Evolutionary conservation across 352 stramenopile species (phyloP).

Genomic region (Globisporangium cystogenes): DNA sequence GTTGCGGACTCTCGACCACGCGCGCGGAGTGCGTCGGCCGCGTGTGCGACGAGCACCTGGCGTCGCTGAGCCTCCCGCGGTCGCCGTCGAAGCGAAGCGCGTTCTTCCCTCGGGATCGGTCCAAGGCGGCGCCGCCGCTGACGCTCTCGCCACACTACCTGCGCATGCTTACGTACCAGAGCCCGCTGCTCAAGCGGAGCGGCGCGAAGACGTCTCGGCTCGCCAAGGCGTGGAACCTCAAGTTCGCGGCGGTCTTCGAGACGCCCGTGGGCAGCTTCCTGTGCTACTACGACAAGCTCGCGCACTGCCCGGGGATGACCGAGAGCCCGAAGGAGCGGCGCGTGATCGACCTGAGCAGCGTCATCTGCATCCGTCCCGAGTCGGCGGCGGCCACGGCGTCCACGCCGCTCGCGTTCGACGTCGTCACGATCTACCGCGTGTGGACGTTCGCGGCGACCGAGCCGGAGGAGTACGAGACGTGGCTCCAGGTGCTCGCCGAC

Average conservation of each 20-base stretch:
- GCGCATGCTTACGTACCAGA: constrained; percentile 54
- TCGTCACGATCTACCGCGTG: constrained; percentile 68
- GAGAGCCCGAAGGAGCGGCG: constrained; percentile 47
- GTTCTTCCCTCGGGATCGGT: constrained; percentile 22
- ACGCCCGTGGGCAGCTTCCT: constrained; percentile 59
- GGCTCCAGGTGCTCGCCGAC: constrained; percentile 49
- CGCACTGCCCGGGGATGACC: constrained; percentile 50
- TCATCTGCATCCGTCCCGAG: constrained; percentile 60
- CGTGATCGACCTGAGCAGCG: constrained; percentile 59
- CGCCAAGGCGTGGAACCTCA: constrained; percentile 49
- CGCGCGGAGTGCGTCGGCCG: constrained; percentile 6
- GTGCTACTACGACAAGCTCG: constrained; percentile 69
- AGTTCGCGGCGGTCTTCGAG: constrained; percentile 49
- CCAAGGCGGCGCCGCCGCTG: constrained; percentile 16
- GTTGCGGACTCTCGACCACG: constrained; percentile 1
- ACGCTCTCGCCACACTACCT: constrained; percentile 42
- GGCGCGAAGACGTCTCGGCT: constrained; percentile 45
- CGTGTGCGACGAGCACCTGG: constrained; percentile 29
- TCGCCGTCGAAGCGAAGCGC: constrained; percentile 27
- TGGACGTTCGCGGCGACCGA: constrained; percentile 62
- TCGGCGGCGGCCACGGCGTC: constrained; percentile 17
- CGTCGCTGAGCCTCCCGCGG: constrained; percentile 13
- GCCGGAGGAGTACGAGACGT: constrained; percentile 43
- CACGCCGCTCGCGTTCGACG: constrained; percentile 45
- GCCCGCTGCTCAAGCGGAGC: constrained; percentile 40